Base-by-base conservation (phyloP, 148 eudicot genomes). In the Amaranthus cruentus region DNA sequence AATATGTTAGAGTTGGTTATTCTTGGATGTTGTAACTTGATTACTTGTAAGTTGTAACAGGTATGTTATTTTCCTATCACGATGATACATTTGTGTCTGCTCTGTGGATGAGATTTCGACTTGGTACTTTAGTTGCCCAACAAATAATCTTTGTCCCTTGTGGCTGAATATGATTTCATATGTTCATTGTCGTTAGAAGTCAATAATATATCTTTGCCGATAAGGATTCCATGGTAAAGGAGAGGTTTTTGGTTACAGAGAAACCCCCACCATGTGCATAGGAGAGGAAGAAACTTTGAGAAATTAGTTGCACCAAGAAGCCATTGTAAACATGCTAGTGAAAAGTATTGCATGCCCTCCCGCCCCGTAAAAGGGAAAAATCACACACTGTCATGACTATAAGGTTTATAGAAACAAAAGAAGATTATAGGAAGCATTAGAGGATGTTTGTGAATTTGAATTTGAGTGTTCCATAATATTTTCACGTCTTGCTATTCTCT, bases 281-380 rank as follows among this genome's bases (percentile, higher is more conserved):
- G 28, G 9, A 59, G 63, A 59, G 61, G 28, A 21, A 59, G 63
- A 59, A 59, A 59, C 44, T 59, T 28, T 59, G 63, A 55, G 59
- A 28, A 18, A 43, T 59, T 59, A 18, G 63, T 59, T 59, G 63
- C 63, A 59, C 11, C 3, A 10, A 12, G 5, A 58, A 58, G 62
- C 13, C 28, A 15, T 58, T 58, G 62, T 8, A 58, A 15, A 4
- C 18, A 3, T n/a, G 18, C 5, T 58, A 58, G 6, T 58, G 28
- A 0, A 38, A 0, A 2, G 8, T 58, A 58, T 7, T 4, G 6
- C 62, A 7, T 13, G 0, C 12, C 57, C 57, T 54, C 57, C 57
- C 8, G 12, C 10, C 57, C 57, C 57, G 0, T 54, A 9, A 5
- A 5, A 5, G 3, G 10, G 7, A 58, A n/a, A 58, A 58, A n/a